phyloP scores from a whole-genome alignment of 2,329 filamentous ascomycete genomes.

The Fusarium lateritium region DNA sequence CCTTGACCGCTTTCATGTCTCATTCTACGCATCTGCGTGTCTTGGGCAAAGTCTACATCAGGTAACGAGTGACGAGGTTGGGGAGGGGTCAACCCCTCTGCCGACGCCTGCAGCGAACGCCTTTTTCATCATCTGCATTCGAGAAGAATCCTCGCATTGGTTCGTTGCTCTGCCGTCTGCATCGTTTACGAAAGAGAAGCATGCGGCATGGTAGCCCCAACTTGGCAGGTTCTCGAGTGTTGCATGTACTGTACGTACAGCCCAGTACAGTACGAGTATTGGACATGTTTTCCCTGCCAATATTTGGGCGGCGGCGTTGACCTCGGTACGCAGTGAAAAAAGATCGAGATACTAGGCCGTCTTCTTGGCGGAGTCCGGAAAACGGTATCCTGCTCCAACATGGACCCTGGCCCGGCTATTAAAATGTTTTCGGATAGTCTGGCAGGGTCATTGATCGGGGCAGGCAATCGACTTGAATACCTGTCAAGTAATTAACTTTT shows the following conservation, averaged over 20 bases:
- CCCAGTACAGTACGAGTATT: conserved; percentile 16
- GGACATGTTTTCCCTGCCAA: conserved; percentile 17
- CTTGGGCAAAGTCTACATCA: conserved; percentile 21
- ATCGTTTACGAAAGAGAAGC: conserved; percentile 23
- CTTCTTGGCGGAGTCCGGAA: conserved; percentile 23
- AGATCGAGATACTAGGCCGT: conserved; percentile 24
- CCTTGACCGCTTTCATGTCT: conserved; percentile 40
- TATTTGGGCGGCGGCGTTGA: conserved; percentile 26
- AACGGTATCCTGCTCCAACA: conserved; percentile 28
- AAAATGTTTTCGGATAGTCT: conserved; percentile 33
- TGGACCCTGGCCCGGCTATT: conserved; percentile 37
- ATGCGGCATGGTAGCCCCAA: conserved; percentile 8
- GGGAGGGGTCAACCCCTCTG: conserved; percentile 21
- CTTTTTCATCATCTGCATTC: conserved; percentile 35
- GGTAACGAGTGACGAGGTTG: conserved; percentile 20
- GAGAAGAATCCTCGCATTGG: conserved; percentile 24
- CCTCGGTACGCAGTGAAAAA: conserved; percentile 17
- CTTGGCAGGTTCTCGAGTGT: not conserved
- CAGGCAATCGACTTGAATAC: conserved; percentile 25
- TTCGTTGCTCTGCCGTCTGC: conserved; percentile 7
- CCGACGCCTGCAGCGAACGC: conserved; percentile 25
- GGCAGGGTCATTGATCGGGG: conserved; percentile 19
- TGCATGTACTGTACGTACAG: not conserved
- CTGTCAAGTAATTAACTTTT: conserved; percentile 27
- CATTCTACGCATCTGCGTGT: conserved; percentile 26